Evolutionary conservation across 805 yeast genomes (phyloP).

Genomic region (Metschnikowia cubensis): DNA sequence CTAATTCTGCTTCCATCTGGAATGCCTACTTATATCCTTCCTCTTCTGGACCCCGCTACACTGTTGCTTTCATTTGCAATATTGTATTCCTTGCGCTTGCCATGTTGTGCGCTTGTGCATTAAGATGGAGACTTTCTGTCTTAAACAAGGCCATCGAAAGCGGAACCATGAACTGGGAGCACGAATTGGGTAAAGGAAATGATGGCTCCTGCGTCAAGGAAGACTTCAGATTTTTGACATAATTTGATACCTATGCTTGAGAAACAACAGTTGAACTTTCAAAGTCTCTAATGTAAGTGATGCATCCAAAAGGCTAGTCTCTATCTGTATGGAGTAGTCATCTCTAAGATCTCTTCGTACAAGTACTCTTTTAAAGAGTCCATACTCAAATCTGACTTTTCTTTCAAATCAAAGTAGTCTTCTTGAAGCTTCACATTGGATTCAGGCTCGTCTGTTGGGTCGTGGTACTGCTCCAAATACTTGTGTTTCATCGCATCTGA

Average conservation of each 20-base stretch:
- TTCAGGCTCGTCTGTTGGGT: slow-evolving; percentile 15
- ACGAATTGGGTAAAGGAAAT: slow-evolving; percentile 44
- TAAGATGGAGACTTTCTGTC: slow-evolving; percentile 35
- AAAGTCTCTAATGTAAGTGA: not conserved
- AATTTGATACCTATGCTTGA: not conserved
- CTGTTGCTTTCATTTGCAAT: slow-evolving; percentile 46
- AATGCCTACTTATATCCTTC: slow-evolving; percentile 49
- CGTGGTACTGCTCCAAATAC: slow-evolving; percentile 16
- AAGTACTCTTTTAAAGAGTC: slow-evolving; percentile 12
- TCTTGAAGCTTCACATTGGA: slow-evolving; percentile 12
- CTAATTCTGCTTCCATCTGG: slow-evolving; percentile 56
- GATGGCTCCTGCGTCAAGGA: slow-evolving; percentile 40
- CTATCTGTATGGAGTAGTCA: slow-evolving; percentile 4
- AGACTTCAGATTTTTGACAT: slow-evolving; percentile 41
- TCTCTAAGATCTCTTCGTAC: slow-evolving; percentile 13
- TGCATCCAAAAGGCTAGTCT: not conserved
- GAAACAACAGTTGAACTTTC: not conserved
- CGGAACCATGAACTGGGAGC: slow-evolving; percentile 49
- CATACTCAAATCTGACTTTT: slow-evolving; percentile 11
- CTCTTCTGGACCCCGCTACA: slow-evolving; percentile 43
- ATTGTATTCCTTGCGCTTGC: slow-evolving; percentile 44
- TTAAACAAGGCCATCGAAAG: slow-evolving; percentile 41
- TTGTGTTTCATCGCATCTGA: slow-evolving; percentile 13
- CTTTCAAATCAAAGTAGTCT: slow-evolving; percentile 14
- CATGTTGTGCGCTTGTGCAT: slow-evolving; percentile 33